phyloP scores from a whole-genome alignment of 345 rosid species.

The Euphorbia lathyris region DNA sequence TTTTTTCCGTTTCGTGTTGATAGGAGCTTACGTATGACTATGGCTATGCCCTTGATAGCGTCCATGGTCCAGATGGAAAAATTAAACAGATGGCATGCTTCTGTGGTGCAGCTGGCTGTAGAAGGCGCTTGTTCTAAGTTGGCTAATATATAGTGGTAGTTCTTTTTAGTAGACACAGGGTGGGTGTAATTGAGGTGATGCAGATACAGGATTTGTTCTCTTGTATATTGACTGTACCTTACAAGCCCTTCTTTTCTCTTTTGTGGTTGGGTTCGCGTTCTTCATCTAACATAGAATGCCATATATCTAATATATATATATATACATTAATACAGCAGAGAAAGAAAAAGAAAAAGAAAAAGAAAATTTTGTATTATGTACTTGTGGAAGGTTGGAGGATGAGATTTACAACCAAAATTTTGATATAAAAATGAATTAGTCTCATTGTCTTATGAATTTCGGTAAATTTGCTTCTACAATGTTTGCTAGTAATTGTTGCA shows the following conservation, averaged over 20 bases:
- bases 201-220: background rate
- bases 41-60: slow-evolving; percentile 79
- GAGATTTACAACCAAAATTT: too few relatives aligned
- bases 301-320: too few relatives aligned
- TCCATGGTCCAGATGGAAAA: slow-evolving; percentile 68
- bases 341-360: background rate
- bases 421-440: background rate
- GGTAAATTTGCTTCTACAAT: background rate
- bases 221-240: background rate
- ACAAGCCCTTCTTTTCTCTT: background rate
- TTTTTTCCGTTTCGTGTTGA: slow-evolving; percentile 3
- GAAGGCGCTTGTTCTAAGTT: slow-evolving; percentile 62
- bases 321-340: background rate
- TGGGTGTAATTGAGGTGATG: background rate
- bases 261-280: background rate
- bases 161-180: background rate
- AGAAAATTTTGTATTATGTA: background rate
- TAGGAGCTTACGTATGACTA: slow-evolving; percentile 93
- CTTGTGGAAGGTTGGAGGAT: background rate
- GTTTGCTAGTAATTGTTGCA: too few relatives aligned
- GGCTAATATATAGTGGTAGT: background rate
- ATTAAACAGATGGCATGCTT: slow-evolving; percentile 61
- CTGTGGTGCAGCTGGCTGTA: slow-evolving; percentile 73
- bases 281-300: background rate
- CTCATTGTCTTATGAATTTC: background rate